Base-by-base conservation (phyloP, 805 yeast species). In the Metschnikowia colocasiae region DNA sequence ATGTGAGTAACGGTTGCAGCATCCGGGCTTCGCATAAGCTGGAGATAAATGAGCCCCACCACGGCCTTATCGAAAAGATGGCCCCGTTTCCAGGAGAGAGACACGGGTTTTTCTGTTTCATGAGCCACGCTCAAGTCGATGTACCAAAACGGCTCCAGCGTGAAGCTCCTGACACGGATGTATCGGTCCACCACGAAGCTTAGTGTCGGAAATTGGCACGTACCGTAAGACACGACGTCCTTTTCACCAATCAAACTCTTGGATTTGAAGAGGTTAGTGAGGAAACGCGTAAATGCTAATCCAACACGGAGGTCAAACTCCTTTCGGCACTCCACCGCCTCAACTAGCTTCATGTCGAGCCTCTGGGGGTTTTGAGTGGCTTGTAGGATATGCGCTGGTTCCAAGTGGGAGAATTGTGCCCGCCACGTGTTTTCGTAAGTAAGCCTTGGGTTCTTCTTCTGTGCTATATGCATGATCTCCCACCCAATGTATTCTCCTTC, bases 111-210 rank as follows among this genome's bases (percentile, higher is more conserved):
- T 12, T 59, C 70, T 2, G 68, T 67, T 9, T 31, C 30, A 46
- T 76, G 79, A 40, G 69, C 68, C 3, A 81, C 67, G 2, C 74
- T 73, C 1, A 90, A 61, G 16, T 76, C 76, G 3, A 94, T 67
- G 53, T 65, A 73, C 97, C 97, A 94, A 60, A 88, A 91, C 6
- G 75, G 75, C 61, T 94, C 98, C 0, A 88, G 78, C 5, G 74
- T 68, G 64, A 92, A 94, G 51, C 73, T 71, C 57, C 80, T 78
- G 29, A 86, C 85, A 47, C 96, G 73, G 48, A 82, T 81, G 61
- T 82, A 90, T 49, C 99, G 72, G 59, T 94, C 99, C 9, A 94
- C 98, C 0, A 94, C 91, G 66, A 94, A 94, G 3, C 99, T 98
- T 43, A 94, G 71, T 0, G 99, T 92, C 2, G 99, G 99, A 58